These are phyloP conservation scores for Yarrowia deformans DNA, from an alignment of 805 yeast genomes.

Conservation along the genomic window DNA sequence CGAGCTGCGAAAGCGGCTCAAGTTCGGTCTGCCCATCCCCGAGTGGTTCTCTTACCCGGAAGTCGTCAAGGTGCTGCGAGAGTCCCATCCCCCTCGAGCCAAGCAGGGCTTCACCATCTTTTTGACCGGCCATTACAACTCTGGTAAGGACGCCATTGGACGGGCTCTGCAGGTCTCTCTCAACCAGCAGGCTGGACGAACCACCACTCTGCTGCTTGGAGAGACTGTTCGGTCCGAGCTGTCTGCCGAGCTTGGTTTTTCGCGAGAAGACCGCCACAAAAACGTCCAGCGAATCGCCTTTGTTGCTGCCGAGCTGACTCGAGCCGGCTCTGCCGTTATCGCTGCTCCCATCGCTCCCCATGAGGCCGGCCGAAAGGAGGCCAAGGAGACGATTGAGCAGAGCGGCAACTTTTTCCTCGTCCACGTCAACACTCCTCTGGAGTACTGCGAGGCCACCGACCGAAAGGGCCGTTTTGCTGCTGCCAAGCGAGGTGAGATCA, in stretches of 20 bases:
- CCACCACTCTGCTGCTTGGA: constrained; percentile 66
- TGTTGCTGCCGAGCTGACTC: constrained; percentile 75
- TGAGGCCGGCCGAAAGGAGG: constrained; percentile 54
- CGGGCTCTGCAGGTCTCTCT: constrained; percentile 88
- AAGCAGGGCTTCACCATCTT: constrained; percentile 86
- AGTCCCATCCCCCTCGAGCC: constrained; percentile 89
- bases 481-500: constrained; percentile 57
- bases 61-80: constrained; percentile 89
- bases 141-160: constrained; percentile 70
- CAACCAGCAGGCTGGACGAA: constrained; percentile 89
- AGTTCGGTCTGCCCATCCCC: constrained; percentile 87
- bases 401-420: constrained; percentile 61
- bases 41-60: constrained; percentile 98
- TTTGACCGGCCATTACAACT: constrained; percentile 64
- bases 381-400: constrained; percentile 56
- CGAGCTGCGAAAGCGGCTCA: constrained; percentile 85
- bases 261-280: constrained; percentile 52
- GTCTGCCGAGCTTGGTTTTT: constrained; percentile 54
- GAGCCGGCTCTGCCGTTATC: constrained; percentile 93
- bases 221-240: constrained; percentile 54
- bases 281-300: constrained; percentile 61
- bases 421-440: constrained; percentile 60
- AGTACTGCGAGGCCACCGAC: constrained; percentile 56
- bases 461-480: constrained; percentile 60
- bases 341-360: constrained; percentile 63